Evolutionary conservation across 2,329 filamentous ascomycete species (phyloP), one percentile per base, ranked within the genome.

Genomic region (Arachnopeziza araneosa): DNA sequence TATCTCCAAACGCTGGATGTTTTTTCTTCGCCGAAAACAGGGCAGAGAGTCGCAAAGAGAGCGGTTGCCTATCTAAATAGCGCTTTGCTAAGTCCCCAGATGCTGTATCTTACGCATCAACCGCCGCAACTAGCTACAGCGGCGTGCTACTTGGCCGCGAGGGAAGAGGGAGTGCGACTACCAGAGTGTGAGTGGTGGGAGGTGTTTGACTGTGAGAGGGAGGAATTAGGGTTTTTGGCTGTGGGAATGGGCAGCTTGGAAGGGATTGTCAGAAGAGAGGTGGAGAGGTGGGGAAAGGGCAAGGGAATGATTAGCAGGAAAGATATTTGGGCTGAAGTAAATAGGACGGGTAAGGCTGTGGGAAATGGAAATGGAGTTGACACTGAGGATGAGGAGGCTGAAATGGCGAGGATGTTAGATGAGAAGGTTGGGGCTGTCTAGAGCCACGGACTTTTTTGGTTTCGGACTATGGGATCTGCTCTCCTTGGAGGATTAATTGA

Each of bases 161-260:
- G 87, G 52, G 92, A 98, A 66, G 73, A 84, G 1, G 86, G 83
- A 0, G 84, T 89, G 14, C 92, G 90, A 73, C 81, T 97, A 75
- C 91, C 93, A 0, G 89, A 89, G 64, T 84, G 83, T 54, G 87
- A 91, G 64, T 99, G 95, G 95, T 99, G 95, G 95, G 93, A 97
- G 74, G 91, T 98, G 0, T 98, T 98, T 73, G 95, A 99, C 74
- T 90, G 95, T 8, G 93, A 97, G 69, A 82, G 95, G 55, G 95
- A 99, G 77, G 92, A 96, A 72, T 79, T 99, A 44, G 95, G 95
- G 0, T 98, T 98, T 68, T 75, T 98, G 60, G 92, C 96, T 2
- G 90, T 97, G 12, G 92, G 83, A 0, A 84, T 97, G 82, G 79
- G 85, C 63, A 97, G 93, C 69, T 77, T 96, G 58, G 86, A 89